These are phyloP conservation scores for Penicillium paneum DNA, from an alignment of 2,329 filamentous ascomycete species.

Conservation along the genomic window DNA sequence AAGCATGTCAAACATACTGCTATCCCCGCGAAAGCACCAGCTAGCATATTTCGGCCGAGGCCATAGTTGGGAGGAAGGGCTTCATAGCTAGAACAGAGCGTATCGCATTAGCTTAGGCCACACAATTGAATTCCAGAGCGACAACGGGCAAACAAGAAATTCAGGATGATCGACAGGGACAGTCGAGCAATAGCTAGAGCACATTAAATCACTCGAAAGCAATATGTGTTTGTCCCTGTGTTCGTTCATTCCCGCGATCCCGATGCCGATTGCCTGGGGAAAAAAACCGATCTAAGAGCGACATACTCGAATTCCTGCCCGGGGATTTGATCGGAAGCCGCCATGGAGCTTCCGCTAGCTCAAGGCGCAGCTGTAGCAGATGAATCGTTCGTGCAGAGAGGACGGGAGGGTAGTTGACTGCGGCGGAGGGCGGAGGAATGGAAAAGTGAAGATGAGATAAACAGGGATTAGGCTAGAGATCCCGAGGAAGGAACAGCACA, in stretches of 20 bases:
- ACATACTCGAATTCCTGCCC: constrained; percentile 49
- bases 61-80: constrained; percentile 91
- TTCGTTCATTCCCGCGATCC: not conserved
- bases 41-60: constrained; percentile 88
- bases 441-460: constrained; percentile 7
- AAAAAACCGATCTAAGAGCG: constrained; percentile 8
- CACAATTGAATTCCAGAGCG: constrained; percentile 1
- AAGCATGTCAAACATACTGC: constrained; percentile 59
- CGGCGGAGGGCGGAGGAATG: not conserved
- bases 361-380: constrained; percentile 34
- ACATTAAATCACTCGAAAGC: not conserved
- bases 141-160: not conserved
- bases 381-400: constrained; percentile 14
- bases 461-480: constrained; percentile 8
- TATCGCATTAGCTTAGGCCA: constrained; percentile 22
- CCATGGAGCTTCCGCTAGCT: constrained; percentile 41
- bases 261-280: not conserved
- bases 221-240: not conserved
- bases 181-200: not conserved
- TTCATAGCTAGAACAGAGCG: constrained; percentile 67
- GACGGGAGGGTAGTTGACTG: not conserved
- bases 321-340: constrained; percentile 40
- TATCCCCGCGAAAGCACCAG: constrained; percentile 94
- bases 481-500: not conserved
- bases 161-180: not conserved